Evolutionary conservation across 345 rosid species (phyloP), one percentile per base, ranked within the genome.

Genomic region (Salix exigua): DNA sequence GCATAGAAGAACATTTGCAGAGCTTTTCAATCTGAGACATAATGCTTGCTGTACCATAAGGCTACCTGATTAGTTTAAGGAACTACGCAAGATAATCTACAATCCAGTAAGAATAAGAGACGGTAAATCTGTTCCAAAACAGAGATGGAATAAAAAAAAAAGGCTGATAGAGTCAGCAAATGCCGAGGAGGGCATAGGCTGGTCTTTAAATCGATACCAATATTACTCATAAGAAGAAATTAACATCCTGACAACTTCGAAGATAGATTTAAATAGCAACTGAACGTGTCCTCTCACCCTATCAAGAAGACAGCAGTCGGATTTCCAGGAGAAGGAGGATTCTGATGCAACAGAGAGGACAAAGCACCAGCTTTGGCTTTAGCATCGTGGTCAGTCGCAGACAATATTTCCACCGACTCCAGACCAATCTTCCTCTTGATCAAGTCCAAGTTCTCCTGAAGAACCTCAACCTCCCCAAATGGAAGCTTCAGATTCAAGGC

Each of bases 401-500:
- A 87, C 81, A 85, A 79, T 38, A 96, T 74, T 78, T 88, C 90
- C 68, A 91, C 82, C 65, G 86, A 89, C 82, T 88, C 89, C 75
- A 93, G 92, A 67, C 86, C 90, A 60, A 91, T 85, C 71, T 91
- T 94, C 78, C 94, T 83, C 92, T 85, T 91, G 76, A 96, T 91
- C 85, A 93, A 77, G 76, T 91, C 97, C 78, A 86, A 30, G 80
- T 96, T 96, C 84, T 88, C 91, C 76, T 48, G 61, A 72, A 91
- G 97, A 37, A 93, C 97, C 66, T 87, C 94, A 42, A 89, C 86
- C 85, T 95, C 99, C 77, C 96, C 96, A 82, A 95, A 95, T 5
- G 97, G 92, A 7, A 93, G 85, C 83, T 76, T 88, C 86, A 96
- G 81, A 84, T 93, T 90, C 81, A 96, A 85, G 69, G 96, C 92